phyloP scores from a whole-genome alignment of 257 asterid genomes.

The Plantago major region DNA sequence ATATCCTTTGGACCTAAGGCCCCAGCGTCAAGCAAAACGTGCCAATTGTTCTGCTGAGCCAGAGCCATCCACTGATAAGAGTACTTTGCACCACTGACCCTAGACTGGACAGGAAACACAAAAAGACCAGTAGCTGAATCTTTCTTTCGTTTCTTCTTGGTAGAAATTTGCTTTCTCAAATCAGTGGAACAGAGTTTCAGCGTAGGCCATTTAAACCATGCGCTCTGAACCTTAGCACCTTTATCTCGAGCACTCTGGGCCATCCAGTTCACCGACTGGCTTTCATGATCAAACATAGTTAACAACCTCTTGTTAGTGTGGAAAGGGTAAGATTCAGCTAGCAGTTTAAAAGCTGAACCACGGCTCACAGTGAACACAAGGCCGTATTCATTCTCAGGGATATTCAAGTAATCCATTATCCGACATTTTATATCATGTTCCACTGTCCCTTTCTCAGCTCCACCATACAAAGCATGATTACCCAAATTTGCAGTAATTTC shows the following conservation, averaged over 20 bases:
- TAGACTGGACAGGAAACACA: slow-evolving; percentile 94
- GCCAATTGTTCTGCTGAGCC: slow-evolving; percentile 99
- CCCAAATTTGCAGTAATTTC: slow-evolving; percentile 95
- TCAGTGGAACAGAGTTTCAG: slow-evolving; percentile 94
- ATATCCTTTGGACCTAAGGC: slow-evolving; percentile 97
- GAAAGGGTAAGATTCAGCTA: slow-evolving; percentile 94
- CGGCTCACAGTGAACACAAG: slow-evolving; percentile 98
- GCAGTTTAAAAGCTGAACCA: slow-evolving; percentile 89
- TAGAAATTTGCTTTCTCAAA: slow-evolving; percentile 81
- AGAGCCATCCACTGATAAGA: slow-evolving; percentile 99
- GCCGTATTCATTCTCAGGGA: slow-evolving; percentile 93
- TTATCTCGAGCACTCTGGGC: slow-evolving; percentile 92
- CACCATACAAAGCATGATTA: slow-evolving; percentile 95
- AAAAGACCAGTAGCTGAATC: slow-evolving; percentile 91
- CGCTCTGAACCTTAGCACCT: slow-evolving; percentile 92
- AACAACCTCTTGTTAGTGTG: slow-evolving; percentile 86
- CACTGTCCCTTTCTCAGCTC: slow-evolving; percentile 77
- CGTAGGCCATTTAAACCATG: slow-evolving; percentile 99
- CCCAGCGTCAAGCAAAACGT: slow-evolving; percentile 97
- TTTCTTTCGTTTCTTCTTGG: slow-evolving; percentile 79
- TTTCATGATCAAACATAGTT: slow-evolving; percentile 98
- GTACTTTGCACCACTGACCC: slow-evolving; percentile 95
- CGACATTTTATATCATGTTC: slow-evolving; percentile 82
- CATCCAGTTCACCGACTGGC: slow-evolving; percentile 97
- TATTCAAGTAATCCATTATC: slow-evolving; percentile 93